Evolutionary conservation across 2,329 filamentous ascomycete species (phyloP).

Genomic region (Cladophialophora carrionii): DNA sequence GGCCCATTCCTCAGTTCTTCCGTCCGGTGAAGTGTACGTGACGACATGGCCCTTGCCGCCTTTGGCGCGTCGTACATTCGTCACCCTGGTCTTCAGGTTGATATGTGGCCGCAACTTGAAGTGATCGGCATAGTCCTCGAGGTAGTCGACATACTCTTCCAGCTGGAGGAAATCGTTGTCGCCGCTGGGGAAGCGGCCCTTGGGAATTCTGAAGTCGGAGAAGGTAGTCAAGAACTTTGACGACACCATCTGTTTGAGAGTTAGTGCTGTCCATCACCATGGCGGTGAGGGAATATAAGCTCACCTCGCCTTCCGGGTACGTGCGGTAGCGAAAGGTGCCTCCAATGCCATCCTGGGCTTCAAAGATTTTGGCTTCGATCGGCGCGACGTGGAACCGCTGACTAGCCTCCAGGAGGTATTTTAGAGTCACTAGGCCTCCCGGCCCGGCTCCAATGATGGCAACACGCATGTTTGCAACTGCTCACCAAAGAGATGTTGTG

Average conservation of each 20-base stretch:
- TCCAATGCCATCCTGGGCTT: constrained; percentile 22
- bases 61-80: constrained; percentile 16
- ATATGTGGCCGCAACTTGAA: constrained; percentile 21
- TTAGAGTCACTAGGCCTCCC: constrained; percentile 21
- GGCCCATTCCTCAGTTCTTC: constrained; percentile 12
- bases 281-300: background rate
- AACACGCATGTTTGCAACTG: constrained; percentile 16
- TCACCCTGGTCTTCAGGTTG: constrained; percentile 16
- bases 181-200: constrained; percentile 3
- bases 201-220: constrained; percentile 18
- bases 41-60: constrained; percentile 14
- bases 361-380: constrained; percentile 16
- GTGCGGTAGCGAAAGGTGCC: constrained; percentile 19
- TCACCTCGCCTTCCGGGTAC: constrained; percentile 21
- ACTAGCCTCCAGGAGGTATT: constrained; percentile 20
- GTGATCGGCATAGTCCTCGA: constrained; percentile 16
- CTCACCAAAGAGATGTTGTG: background rate
- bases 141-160: constrained; percentile 14
- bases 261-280: constrained; percentile 3
- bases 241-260: constrained; percentile 13
- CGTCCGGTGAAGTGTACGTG: constrained; percentile 1
- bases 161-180: constrained; percentile 18
- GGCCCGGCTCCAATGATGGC: constrained; percentile 21
- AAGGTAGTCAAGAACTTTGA: constrained; percentile 19
- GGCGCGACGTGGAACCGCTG: constrained; percentile 7